These are phyloP conservation scores for Coemansia sp. DNA, from an alignment of 192 early-diverging fungal genomes.

Conservation along the genomic window DNA sequence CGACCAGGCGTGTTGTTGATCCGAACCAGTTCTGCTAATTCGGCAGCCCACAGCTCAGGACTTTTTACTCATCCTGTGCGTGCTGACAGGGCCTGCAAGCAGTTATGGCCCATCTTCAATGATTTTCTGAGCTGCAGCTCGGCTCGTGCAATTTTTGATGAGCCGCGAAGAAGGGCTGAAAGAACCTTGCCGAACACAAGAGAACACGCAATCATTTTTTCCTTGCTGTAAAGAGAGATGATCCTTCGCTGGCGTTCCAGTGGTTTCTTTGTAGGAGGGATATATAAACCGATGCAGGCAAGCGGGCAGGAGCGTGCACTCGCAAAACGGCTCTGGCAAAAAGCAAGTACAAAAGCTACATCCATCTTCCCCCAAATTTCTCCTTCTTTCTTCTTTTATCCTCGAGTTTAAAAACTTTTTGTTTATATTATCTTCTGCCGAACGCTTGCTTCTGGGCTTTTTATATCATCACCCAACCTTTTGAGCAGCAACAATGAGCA, in stretches of 20 bases:
- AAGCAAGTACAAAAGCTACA: neutral
- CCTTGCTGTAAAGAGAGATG: neutral
- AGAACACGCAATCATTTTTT: neutral
- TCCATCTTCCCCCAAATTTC: neutral
- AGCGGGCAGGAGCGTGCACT: too few relatives aligned
- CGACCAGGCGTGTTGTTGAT: neutral
- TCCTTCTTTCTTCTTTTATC: slow-evolving; percentile 1
- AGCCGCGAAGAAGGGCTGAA: neutral
- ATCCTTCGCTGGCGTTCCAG: neutral
- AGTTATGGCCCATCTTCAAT: neutral
- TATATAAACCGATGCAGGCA: neutral
- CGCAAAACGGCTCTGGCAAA: too few relatives aligned
- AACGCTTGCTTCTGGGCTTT: slow-evolving; percentile 7
- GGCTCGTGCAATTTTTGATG: neutral
- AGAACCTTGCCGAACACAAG: slow-evolving; percentile 4
- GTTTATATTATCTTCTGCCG: slow-evolving; percentile 14
- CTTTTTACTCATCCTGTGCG: neutral
- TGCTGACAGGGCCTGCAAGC: neutral
- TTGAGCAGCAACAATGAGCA: slow-evolving; percentile 32
- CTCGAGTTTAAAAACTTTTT: slow-evolving; percentile 3
- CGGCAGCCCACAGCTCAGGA: slow-evolving; percentile 1
- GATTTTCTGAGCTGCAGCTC: too few relatives aligned
- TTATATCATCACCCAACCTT: neutral
- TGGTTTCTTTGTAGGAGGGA: neutral
- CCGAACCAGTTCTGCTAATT: too few relatives aligned